Conservation (phyloP, 2,329 filamentous ascomycete genomes). For the Sarocladium kiliense region DNA sequence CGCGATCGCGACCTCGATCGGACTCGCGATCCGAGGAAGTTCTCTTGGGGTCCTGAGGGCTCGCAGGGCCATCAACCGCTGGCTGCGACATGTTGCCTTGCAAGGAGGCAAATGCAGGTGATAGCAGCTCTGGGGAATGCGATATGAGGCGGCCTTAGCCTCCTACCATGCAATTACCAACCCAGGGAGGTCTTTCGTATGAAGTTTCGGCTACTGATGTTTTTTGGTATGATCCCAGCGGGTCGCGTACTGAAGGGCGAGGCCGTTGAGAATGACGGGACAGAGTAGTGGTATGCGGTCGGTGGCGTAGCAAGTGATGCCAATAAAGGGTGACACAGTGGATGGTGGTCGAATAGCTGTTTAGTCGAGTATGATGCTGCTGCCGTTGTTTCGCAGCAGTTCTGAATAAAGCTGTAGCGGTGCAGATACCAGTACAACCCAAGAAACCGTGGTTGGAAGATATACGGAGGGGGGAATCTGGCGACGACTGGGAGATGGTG, state of each 20-base stretch:
- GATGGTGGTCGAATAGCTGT: neutral
- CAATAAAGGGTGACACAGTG: conserved; percentile 1
- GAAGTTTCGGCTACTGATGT: neutral
- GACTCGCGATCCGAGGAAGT: neutral
- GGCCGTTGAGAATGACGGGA: neutral
- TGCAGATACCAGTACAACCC: neutral
- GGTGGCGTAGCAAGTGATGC: neutral
- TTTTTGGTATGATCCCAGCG: neutral
- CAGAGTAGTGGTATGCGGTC: neutral
- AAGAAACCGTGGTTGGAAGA: neutral
- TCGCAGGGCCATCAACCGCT: neutral
- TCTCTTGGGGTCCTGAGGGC: neutral
- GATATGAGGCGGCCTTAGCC: neutral
- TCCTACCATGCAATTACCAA: neutral
- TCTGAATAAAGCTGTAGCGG: neutral
- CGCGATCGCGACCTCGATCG: neutral
- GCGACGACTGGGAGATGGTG: neutral
- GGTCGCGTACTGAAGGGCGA: neutral
- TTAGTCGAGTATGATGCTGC: neutral
- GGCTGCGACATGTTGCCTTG: conserved; percentile 1
- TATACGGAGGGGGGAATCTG: neutral
- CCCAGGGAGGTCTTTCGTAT: neutral
- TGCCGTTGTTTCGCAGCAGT: neutral
- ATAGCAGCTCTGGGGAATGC: neutral
- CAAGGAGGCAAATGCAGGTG: neutral